These are phyloP conservation scores for Raphanus hybrid DNA, from an alignment of 441 rosid genomes.

Conservation along the genomic window DNA sequence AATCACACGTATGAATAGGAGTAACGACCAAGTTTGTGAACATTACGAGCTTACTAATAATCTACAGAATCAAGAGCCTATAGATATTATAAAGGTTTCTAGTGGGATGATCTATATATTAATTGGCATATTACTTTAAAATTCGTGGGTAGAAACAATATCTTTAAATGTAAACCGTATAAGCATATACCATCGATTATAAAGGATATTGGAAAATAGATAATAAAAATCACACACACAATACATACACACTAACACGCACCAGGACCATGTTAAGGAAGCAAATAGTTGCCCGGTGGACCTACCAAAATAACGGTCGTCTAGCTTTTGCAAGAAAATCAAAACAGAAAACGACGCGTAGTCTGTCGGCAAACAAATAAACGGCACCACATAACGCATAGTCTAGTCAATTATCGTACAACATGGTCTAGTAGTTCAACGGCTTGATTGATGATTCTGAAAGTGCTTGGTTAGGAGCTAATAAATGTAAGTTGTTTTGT, in stretches of 20 bases:
- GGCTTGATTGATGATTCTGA: background rate
- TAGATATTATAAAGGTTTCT: background rate
- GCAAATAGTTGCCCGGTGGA: constrained; percentile 24
- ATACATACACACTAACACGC: constrained; percentile 20
- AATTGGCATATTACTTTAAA: constrained; percentile 14
- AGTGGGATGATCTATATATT: background rate
- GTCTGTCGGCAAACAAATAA: constrained; percentile 37
- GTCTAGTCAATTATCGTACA: background rate
- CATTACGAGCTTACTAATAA: background rate
- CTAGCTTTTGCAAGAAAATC: constrained; percentile 11
- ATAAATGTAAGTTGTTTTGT: background rate
- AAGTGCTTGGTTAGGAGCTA: background rate
- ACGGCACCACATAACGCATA: constrained; percentile 35
- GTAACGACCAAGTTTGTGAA: background rate
- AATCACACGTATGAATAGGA: constrained; percentile 15
- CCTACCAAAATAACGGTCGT: constrained; percentile 38
- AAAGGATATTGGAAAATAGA: background rate
- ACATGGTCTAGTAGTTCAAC: background rate
- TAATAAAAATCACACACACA: constrained; percentile 12
- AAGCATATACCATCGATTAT: constrained; percentile 16
- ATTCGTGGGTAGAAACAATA: background rate
- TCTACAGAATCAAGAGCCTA: background rate
- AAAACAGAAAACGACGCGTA: constrained; percentile 34
- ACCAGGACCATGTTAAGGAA: constrained; percentile 27
- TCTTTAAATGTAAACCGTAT: background rate